phyloP scores from a whole-genome alignment of 306 rosid species.

The Luffa acutangula region DNA sequence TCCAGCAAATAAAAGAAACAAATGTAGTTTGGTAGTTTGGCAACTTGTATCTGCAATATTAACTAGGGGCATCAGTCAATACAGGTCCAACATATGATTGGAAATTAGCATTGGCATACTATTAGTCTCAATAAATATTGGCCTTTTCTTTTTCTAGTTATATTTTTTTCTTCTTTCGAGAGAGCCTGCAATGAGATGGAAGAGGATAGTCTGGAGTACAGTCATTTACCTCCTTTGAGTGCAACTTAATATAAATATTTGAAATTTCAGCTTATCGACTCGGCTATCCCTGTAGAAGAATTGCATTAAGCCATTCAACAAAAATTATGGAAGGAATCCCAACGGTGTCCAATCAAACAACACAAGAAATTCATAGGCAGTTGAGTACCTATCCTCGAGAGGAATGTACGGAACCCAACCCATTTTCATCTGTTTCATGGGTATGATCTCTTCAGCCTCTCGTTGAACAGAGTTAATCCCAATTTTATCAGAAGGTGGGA shows the following conservation, averaged over 20 bases:
- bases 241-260: slow-evolving; percentile 73
- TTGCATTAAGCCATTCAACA: slow-evolving; percentile 6
- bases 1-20: background rate
- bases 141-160: background rate
- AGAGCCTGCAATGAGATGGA: background rate
- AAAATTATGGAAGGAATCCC: background rate
- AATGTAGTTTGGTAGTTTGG: background rate
- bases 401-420: slow-evolving; percentile 94
- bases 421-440: slow-evolving; percentile 97
- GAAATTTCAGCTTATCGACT: slow-evolving; percentile 44
- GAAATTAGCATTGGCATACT: background rate
- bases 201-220: background rate
- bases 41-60: background rate
- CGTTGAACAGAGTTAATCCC: slow-evolving; percentile 86
- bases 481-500: slow-evolving; percentile 77
- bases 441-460: slow-evolving; percentile 73
- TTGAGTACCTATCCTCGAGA: slow-evolving; percentile 25
- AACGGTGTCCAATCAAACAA: background rate
- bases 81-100: background rate
- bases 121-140: background rate
- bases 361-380: background rate
- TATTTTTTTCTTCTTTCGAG: background rate
- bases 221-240: slow-evolving; percentile 64
- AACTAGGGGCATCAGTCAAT: background rate
- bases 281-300: slow-evolving; percentile 52